Conservation (phyloP, 148 eudicot species). For the Camellia sinensis region DNA sequence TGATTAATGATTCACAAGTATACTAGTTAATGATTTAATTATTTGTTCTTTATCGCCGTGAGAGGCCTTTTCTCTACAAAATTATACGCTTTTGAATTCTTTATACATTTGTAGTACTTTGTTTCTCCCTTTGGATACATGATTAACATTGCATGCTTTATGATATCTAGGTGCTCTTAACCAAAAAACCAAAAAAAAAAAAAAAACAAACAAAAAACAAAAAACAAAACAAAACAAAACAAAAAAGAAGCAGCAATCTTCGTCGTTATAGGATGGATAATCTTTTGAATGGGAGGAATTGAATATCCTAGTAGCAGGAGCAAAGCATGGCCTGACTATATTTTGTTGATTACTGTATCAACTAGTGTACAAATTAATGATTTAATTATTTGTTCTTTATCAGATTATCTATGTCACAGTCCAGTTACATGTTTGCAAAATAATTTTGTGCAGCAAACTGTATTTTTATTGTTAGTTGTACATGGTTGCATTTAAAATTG, state of each 20-base stretch:
- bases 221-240: too few relatives aligned
- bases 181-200: too few relatives aligned
- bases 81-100: too few relatives aligned
- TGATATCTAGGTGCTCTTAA: too few relatives aligned
- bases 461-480: neutral
- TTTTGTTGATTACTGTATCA: neutral
- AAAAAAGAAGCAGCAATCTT: neutral
- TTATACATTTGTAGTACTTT: too few relatives aligned
- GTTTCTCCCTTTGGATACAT: too few relatives aligned
- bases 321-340: neutral
- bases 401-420: neutral
- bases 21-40: neutral
- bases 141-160: too few relatives aligned
- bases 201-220: too few relatives aligned
- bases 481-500: neutral
- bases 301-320: neutral
- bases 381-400: neutral
- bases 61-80: too few relatives aligned
- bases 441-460: neutral
- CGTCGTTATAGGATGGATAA: neutral
- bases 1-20: neutral
- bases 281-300: neutral
- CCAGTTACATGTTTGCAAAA: neutral
- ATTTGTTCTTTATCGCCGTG: neutral
- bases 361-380: neutral